A percentile compares a stretch with the other conserved stretches of the same genome.
These are phyloP conservation scores for Colletotrichum zoysiae DNA, from an alignment of 2,329 filamentous ascomycete genomes.

Conservation along the genomic window DNA sequence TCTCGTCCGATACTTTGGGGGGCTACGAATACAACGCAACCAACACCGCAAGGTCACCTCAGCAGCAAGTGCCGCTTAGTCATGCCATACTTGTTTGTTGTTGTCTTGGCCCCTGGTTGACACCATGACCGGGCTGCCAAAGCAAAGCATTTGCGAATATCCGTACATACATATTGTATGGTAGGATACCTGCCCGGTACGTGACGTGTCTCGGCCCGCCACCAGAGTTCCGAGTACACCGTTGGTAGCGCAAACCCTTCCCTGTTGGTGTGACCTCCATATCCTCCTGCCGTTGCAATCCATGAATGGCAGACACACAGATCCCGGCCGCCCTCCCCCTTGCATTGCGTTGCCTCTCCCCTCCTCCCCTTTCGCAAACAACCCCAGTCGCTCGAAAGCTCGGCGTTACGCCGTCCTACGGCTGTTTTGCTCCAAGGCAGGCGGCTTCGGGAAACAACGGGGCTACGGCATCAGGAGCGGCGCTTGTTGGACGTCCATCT, in stretches of 20 bases:
- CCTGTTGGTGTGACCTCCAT: constrained; percentile 18
- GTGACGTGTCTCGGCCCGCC: neutral
- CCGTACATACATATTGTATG: neutral
- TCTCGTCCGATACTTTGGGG: neutral
- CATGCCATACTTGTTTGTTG: constrained; percentile 25
- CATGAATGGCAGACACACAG: constrained; percentile 17
- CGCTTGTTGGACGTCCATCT: neutral
- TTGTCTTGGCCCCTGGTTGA: constrained; percentile 12
- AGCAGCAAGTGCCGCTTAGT: neutral
- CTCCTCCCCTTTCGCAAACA: constrained; percentile 3
- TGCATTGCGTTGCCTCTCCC: constrained; percentile 6
- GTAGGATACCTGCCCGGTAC: constrained; percentile 23
- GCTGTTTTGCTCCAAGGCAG: constrained; percentile 6
- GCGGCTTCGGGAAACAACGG: constrained; percentile 14
- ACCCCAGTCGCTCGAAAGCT: constrained; percentile 10
- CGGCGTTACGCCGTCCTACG: constrained; percentile 29
- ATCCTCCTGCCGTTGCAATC: constrained; percentile 32
- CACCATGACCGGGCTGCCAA: constrained; percentile 24
- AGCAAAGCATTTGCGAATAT: constrained; percentile 18
- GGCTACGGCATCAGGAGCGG: constrained; percentile 11
- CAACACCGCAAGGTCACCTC: neutral
- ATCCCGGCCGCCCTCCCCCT: constrained; percentile 17
- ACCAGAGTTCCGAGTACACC: constrained; percentile 14
- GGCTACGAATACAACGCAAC: neutral
- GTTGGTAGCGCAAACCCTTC: constrained; percentile 21